These are phyloP conservation scores for Fusarium solani-melongenae DNA, from an alignment of 2,329 filamentous ascomycete genomes.

Conservation along the genomic window DNA sequence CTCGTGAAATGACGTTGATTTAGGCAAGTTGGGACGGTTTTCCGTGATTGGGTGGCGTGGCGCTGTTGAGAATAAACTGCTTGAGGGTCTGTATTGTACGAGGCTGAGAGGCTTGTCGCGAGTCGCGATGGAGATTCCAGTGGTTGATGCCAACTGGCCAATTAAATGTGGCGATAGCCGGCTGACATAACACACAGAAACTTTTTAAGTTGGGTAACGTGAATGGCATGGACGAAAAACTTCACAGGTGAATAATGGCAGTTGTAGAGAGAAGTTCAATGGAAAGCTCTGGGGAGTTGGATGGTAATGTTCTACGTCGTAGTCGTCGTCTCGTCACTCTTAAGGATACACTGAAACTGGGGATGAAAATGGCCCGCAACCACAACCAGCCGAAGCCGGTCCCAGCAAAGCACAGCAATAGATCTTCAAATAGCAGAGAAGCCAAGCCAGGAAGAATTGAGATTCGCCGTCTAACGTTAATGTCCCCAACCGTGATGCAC, in stretches of 20 bases:
- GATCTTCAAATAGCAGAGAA: not conserved
- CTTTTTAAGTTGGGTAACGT: not conserved
- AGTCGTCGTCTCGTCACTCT: not conserved
- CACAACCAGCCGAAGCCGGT: not conserved
- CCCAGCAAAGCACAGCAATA: not conserved
- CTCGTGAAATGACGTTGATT: constrained; percentile 3
- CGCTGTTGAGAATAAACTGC: constrained; percentile 6
- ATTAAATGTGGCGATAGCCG: constrained; percentile 19
- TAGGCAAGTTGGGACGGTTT: not conserved
- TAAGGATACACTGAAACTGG: not conserved
- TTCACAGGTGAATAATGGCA: not conserved
- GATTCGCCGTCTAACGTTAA: constrained; percentile 41
- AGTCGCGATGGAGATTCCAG: constrained; percentile 25
- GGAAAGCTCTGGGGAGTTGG: not conserved
- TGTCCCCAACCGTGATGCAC: constrained; percentile 12
- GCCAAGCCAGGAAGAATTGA: constrained; percentile 31
- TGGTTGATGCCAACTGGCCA: constrained; percentile 27
- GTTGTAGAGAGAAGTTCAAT: not conserved
- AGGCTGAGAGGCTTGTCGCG: constrained; percentile 42
- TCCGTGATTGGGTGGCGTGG: constrained; percentile 16
- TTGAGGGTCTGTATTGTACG: constrained; percentile 23
- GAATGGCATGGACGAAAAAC: not conserved
- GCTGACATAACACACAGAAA: constrained; percentile 39
- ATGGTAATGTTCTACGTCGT: not conserved
- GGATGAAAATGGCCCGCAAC: not conserved